These are phyloP conservation scores for Termitomyces sp. DNA, from an alignment of 768 basidiomycete genomes.

Conservation along the genomic window DNA sequence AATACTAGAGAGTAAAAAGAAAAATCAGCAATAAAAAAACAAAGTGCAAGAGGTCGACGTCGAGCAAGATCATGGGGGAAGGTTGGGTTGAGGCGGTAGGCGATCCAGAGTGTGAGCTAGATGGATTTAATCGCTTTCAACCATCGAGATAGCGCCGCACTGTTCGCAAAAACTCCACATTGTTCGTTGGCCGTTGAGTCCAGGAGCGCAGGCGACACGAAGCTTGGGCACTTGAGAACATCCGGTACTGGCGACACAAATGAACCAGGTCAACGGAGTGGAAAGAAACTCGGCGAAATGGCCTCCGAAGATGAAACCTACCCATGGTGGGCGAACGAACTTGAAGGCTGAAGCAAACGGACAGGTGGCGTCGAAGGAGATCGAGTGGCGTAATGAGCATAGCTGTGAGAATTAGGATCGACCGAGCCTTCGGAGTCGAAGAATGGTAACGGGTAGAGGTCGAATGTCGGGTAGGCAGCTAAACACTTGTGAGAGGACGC, in stretches of 20 bases:
- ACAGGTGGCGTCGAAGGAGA: constrained; percentile 43
- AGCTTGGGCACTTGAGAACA: constrained; percentile 85
- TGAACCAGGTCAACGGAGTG: neutral
- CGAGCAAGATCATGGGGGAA: neutral
- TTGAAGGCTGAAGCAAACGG: constrained; percentile 68
- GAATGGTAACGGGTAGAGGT: constrained; percentile 57
- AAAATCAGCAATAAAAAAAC: constrained; percentile 21
- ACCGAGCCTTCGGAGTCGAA: constrained; percentile 47
- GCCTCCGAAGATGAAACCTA: constrained; percentile 32
- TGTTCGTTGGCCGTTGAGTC: constrained; percentile 66
- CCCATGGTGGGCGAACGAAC: constrained; percentile 69
- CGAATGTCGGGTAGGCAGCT: constrained; percentile 62
- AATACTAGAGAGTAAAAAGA: constrained; percentile 16
- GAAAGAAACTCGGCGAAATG: constrained; percentile 10
- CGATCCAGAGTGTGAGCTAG: neutral
- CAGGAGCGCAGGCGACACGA: constrained; percentile 72
- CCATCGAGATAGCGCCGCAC: constrained; percentile 88
- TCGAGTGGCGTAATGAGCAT: constrained; percentile 41
- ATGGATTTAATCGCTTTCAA: constrained; percentile 60
- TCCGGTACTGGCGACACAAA: constrained; percentile 22
- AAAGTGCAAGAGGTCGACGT: constrained; percentile 11
- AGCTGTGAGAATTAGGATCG: constrained; percentile 46
- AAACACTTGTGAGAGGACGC: constrained; percentile 9
- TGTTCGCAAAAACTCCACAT: constrained; percentile 91
- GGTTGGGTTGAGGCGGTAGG: neutral